Conservation (phyloP, 768 basidiomycete species). For the Boletellus emodensis region DNA sequence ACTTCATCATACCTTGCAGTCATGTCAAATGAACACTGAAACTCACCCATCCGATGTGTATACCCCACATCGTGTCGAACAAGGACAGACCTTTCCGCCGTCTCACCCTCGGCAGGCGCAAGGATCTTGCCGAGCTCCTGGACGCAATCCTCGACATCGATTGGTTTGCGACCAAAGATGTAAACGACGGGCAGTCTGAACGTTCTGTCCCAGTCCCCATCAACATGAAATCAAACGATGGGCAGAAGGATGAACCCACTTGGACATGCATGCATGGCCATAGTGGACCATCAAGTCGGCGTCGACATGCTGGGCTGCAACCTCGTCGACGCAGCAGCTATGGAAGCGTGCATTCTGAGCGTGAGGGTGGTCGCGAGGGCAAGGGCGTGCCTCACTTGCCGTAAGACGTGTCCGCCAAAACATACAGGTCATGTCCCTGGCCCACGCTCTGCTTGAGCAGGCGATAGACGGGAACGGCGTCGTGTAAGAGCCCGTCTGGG, state of each 20-base stretch:
- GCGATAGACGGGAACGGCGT: slow-evolving; percentile 81
- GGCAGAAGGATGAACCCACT: slow-evolving; percentile 46
- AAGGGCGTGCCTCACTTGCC: slow-evolving; percentile 59
- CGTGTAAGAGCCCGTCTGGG: slow-evolving; percentile 85
- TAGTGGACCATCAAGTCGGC: slow-evolving; percentile 93
- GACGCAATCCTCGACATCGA: slow-evolving; percentile 56
- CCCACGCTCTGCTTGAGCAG: slow-evolving; percentile 52
- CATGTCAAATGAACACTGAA: background rate
- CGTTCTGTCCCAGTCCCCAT: slow-evolving; percentile 47
- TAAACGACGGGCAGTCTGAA: slow-evolving; percentile 87
- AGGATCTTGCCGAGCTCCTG: slow-evolving; percentile 38
- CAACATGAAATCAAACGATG: background rate
- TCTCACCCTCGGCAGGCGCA: slow-evolving; percentile 8
- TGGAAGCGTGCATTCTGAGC: slow-evolving; percentile 1
- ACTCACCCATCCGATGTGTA: slow-evolving; percentile 59
- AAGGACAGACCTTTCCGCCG: slow-evolving; percentile 35
- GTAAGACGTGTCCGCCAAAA: slow-evolving; percentile 97
- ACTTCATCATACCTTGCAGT: background rate
- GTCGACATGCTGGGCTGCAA: slow-evolving; percentile 90
- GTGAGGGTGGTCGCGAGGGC: background rate
- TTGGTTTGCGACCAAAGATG: slow-evolving; percentile 73
- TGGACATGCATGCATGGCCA: slow-evolving; percentile 93
- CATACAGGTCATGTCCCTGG: slow-evolving; percentile 60
- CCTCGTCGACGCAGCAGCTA: slow-evolving; percentile 93
- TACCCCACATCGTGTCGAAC: slow-evolving; percentile 79